These are phyloP conservation scores for Penicillium freii DNA, from an alignment of 2,329 filamentous ascomycete genomes.

Conservation along the genomic window DNA sequence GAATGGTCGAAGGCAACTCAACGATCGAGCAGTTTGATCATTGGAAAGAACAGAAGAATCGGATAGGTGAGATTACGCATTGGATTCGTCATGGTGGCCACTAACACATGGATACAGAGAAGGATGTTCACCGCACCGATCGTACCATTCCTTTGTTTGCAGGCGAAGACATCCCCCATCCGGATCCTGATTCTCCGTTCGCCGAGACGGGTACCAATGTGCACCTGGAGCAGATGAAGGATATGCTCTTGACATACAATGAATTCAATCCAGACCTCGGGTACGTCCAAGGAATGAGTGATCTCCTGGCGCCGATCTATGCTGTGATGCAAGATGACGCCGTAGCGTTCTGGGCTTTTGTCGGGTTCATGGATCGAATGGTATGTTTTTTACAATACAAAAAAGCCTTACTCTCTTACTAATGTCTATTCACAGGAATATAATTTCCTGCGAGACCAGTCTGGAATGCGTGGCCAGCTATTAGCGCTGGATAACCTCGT, in stretches of 20 bases:
- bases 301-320: conserved; percentile 92
- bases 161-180: conserved; percentile 94
- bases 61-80: conserved; percentile 71
- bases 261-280: conserved; percentile 94
- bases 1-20: conserved; percentile 76
- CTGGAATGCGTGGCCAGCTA: conserved; percentile 91
- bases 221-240: conserved; percentile 97
- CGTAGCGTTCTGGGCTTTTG: conserved; percentile 94
- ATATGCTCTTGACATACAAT: conserved; percentile 98
- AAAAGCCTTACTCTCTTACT: neutral
- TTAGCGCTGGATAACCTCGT: conserved; percentile 90
- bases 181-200: conserved; percentile 93
- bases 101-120: conserved; percentile 65
- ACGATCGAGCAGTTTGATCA: conserved; percentile 83
- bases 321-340: conserved; percentile 97
- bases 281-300: conserved; percentile 98
- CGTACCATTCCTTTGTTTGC: conserved; percentile 92
- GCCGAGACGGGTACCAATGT: conserved; percentile 92
- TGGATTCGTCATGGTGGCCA: conserved; percentile 5
- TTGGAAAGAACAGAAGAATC: conserved; percentile 91
- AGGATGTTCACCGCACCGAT: conserved; percentile 97
- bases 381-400: conserved; percentile 32
- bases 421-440: conserved; percentile 57
- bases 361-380: conserved; percentile 96
- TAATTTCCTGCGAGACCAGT: conserved; percentile 93